Evolutionary conservation across 768 basidiomycete species (phyloP).

Genomic region (Leccinum subgranulosum): DNA sequence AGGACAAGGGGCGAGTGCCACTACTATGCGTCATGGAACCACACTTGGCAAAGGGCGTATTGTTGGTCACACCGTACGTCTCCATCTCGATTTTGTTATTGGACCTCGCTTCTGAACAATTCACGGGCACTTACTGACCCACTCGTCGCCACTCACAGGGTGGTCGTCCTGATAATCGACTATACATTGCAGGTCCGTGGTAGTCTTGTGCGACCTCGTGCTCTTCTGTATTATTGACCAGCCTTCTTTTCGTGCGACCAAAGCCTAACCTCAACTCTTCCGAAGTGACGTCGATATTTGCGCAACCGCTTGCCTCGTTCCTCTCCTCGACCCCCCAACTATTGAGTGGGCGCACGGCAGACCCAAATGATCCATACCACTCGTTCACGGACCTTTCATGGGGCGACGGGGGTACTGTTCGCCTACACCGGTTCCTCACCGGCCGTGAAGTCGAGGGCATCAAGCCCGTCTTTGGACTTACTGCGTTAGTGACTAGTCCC

Average conservation of each 20-base stretch:
- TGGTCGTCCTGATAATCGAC: constrained; percentile 83
- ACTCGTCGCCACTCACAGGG: constrained; percentile 39
- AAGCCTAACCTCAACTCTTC: constrained; percentile 78
- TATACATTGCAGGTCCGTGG: constrained; percentile 58
- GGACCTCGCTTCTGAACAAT: neutral
- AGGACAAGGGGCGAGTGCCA: constrained; percentile 65
- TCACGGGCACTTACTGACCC: neutral
- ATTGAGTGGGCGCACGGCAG: constrained; percentile 50
- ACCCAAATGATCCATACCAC: constrained; percentile 54
- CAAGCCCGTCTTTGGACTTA: constrained; percentile 87
- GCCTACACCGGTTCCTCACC: constrained; percentile 80
- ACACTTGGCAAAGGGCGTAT: constrained; percentile 65
- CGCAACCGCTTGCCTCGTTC: constrained; percentile 78
- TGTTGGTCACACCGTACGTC: constrained; percentile 83
- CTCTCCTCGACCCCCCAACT: constrained; percentile 60
- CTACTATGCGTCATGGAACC: constrained; percentile 78
- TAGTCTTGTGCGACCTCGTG: neutral
- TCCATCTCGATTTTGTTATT: neutral
- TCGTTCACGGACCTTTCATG: constrained; percentile 54
- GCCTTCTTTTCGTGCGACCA: neutral
- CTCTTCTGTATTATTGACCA: neutral
- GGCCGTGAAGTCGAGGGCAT: constrained; percentile 81
- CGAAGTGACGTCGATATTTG: constrained; percentile 81
- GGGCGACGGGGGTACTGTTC: constrained; percentile 36
- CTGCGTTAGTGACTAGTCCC: constrained; percentile 56